phyloP scores from a whole-genome alignment of 352 stramenopile genomes.

The Pythium vanterpoolii region DNA sequence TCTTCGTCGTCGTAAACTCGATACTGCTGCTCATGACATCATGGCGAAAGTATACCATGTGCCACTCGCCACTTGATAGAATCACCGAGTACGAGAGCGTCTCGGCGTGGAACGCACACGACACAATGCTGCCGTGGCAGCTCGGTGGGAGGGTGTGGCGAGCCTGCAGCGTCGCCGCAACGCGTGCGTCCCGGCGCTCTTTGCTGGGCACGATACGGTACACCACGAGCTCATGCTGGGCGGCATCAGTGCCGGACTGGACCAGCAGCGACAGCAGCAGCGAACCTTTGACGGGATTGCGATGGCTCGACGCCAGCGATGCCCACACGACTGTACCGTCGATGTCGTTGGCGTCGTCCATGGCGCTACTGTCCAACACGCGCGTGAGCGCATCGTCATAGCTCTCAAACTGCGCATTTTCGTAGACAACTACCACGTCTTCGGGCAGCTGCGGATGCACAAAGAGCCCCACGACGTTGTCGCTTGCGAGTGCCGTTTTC shows the following conservation, averaged over 20 bases:
- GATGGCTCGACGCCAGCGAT: conserved; percentile 47
- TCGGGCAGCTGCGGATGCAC: conserved; percentile 59
- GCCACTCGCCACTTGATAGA: conserved; percentile 51
- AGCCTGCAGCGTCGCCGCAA: conserved; percentile 32
- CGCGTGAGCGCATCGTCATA: conserved; percentile 51
- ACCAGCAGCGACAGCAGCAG: conserved; percentile 63
- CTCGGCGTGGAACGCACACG: conserved; percentile 66
- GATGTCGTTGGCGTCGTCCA: conserved; percentile 18
- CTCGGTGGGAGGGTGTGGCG: conserved; percentile 27
- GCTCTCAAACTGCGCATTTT: conserved; percentile 53
- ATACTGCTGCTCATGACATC: conserved; percentile 45
- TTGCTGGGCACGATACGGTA: conserved; percentile 47
- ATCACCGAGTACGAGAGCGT: conserved; percentile 70
- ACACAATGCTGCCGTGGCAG: conserved; percentile 26
- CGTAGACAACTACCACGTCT: conserved; percentile 64
- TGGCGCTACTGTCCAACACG: conserved; percentile 36
- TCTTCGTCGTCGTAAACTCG: conserved; percentile 36
- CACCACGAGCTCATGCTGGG: conserved; percentile 48
- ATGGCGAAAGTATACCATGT: conserved; percentile 44
- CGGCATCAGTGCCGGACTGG: conserved; percentile 29
- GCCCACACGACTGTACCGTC: conserved; percentile 47
- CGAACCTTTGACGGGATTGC: conserved; percentile 52
- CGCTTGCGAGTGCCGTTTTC: conserved; percentile 30
- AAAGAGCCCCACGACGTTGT: conserved; percentile 39
- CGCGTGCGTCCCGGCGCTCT: conserved; percentile 31